Percentiles rank a stretch among this genome's conserved stretches.
phyloP scores from a whole-genome alignment of 2,329 filamentous ascomycete species.

The Pseudocercospora eumusae region DNA sequence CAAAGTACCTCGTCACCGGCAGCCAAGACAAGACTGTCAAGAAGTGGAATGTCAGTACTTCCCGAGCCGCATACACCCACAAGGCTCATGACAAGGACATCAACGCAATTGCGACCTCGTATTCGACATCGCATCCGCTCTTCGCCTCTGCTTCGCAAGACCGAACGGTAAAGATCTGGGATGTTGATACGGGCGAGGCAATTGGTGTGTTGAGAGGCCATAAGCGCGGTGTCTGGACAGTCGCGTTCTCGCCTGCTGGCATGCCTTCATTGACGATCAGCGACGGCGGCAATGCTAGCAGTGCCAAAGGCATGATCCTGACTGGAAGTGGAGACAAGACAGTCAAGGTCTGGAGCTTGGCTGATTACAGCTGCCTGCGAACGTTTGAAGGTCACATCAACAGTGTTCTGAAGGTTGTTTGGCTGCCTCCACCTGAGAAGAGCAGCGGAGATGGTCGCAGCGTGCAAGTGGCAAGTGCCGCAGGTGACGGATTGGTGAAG shows the following conservation, averaged over 20 bases:
- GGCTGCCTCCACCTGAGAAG: constrained; percentile 63
- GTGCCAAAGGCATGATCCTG: constrained; percentile 75
- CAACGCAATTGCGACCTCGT: constrained; percentile 77
- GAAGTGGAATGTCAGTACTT: constrained; percentile 72
- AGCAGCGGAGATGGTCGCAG: constrained; percentile 55
- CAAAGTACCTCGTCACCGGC: constrained; percentile 82
- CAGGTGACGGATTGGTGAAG: constrained; percentile 92
- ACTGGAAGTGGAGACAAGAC: constrained; percentile 97
- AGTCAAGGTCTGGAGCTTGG: constrained; percentile 89
- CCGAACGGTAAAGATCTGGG: constrained; percentile 96
- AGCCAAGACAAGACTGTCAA: constrained; percentile 96
- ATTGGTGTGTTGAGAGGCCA: constrained; percentile 90
- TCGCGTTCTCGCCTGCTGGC: constrained; percentile 80
- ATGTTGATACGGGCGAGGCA: constrained; percentile 82
- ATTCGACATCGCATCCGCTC: constrained; percentile 67
- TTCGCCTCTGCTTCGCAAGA: constrained; percentile 98
- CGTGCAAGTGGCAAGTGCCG: constrained; percentile 79
- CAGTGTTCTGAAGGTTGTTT: constrained; percentile 89
- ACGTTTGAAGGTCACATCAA: constrained; percentile 97
- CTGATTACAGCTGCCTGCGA: constrained; percentile 86
- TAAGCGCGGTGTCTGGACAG: constrained; percentile 92
- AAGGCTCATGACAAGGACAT: constrained; percentile 99
- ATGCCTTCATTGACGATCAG: constrained; percentile 73
- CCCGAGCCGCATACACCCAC: constrained; percentile 75
- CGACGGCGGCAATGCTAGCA: constrained; percentile 62